Evolutionary conservation across 441 rosid genomes (phyloP).

Genomic region (Dalechampia spathulata): DNA sequence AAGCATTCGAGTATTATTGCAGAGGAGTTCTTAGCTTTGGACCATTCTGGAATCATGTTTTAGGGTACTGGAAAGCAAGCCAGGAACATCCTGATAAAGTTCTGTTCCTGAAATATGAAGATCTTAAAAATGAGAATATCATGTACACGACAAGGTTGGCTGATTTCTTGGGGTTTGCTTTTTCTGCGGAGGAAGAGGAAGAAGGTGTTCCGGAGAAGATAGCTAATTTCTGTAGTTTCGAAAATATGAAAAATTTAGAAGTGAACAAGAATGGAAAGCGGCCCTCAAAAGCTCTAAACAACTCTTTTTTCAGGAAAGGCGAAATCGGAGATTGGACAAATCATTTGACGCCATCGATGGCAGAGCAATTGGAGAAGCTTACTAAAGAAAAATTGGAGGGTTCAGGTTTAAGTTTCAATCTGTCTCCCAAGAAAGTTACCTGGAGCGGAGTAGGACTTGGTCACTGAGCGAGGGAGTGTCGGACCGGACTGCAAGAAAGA

Average conservation of each 20-base stretch:
- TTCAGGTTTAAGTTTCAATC: constrained; percentile 13
- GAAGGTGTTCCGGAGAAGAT: constrained; percentile 8
- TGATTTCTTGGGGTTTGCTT: constrained; percentile 16
- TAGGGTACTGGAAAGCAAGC: not conserved
- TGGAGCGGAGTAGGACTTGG: no score
- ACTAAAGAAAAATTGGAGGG: constrained; percentile 8
- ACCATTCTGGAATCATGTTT: constrained; percentile 2
- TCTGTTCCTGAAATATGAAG: constrained; percentile 18
- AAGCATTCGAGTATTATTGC: constrained; percentile 19
- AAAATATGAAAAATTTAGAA: constrained; percentile 4
- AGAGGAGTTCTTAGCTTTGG: constrained; percentile 15
- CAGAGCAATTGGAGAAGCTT: not conserved
- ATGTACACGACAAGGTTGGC: constrained; percentile 8
- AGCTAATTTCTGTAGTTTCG: constrained; percentile 11
- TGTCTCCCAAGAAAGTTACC: no score
- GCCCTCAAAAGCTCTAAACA: not conserved
- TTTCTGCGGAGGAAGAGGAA: constrained; percentile 2
- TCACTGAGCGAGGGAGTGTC: no score
- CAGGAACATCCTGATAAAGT: not conserved
- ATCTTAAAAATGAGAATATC: constrained; percentile 1
- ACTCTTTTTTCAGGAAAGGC: constrained; percentile 11
- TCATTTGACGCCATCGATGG: constrained; percentile 1
- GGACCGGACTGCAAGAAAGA: no score
- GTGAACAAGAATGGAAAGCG: not conserved
- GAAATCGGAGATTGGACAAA: constrained; percentile 9